phyloP scores from a whole-genome alignment of 495 filamentous ascomycete genomes.

The Viridothelium virens region DNA sequence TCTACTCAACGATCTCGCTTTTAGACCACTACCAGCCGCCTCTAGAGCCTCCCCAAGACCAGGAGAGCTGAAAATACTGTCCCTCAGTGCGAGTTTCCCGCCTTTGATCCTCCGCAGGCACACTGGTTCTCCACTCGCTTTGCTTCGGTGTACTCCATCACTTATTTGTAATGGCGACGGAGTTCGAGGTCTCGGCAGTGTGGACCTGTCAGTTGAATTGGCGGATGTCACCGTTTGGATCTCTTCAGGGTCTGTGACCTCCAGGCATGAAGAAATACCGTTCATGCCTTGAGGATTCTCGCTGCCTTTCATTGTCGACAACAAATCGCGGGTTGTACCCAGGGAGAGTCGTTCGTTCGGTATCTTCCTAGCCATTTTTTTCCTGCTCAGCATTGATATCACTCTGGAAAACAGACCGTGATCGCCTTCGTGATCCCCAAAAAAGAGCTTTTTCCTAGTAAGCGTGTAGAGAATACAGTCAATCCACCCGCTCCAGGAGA shows the following conservation, averaged over 20 bases:
- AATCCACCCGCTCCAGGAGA: constrained; percentile 25
- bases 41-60: neutral
- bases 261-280: neutral
- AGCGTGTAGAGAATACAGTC: constrained; percentile 27
- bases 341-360: neutral
- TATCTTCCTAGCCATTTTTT: neutral
- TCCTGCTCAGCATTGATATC: neutral
- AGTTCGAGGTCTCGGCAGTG: neutral
- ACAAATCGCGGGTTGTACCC: neutral
- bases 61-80: neutral
- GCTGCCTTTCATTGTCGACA: neutral
- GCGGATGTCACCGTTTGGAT: neutral
- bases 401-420: neutral
- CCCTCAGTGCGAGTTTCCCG: neutral
- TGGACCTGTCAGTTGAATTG: neutral
- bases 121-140: neutral
- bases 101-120: neutral
- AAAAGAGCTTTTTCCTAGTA: constrained; percentile 19
- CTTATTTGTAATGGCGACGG: neutral
- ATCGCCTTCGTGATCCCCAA: neutral
- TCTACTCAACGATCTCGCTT: neutral
- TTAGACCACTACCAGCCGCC: neutral
- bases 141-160: neutral
- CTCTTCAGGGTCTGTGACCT: neutral
- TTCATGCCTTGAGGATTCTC: neutral